These are phyloP conservation scores for Kewa caespitosa DNA, from an alignment of 179 eudicot species.

Conservation along the genomic window DNA sequence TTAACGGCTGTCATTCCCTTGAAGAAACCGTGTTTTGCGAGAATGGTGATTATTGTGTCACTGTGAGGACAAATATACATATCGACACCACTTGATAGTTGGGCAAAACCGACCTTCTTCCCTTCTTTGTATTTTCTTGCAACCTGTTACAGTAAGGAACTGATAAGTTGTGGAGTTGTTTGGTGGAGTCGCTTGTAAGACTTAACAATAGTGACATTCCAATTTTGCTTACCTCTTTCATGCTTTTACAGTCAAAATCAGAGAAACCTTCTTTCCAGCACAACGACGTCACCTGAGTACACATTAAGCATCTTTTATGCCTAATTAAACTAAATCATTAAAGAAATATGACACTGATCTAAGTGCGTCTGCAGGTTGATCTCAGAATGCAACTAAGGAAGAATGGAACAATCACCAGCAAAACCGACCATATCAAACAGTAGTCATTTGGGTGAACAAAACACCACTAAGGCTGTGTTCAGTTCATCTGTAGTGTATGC, in stretches of 20 bases:
- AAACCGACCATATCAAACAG: background rate
- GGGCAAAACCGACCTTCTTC: constrained; percentile 68
- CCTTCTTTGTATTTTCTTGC: constrained; percentile 58
- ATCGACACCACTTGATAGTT: constrained; percentile 54
- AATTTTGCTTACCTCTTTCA: constrained; percentile 54
- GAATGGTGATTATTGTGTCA: constrained; percentile 59
- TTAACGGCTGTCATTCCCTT: constrained; percentile 57
- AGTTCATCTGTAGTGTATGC: background rate
- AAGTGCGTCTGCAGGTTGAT: background rate
- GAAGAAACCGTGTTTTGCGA: constrained; percentile 71
- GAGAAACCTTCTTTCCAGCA: constrained; percentile 63
- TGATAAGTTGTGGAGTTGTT: background rate
- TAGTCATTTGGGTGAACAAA: background rate
- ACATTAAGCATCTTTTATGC: background rate
- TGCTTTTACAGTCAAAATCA: constrained; percentile 41
- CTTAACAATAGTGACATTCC: background rate
- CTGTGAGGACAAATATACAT: constrained; percentile 76
- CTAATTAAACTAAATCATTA: background rate
- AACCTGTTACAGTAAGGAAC: constrained; percentile 37
- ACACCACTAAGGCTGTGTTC: background rate
- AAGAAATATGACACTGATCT: background rate
- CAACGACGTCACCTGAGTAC: constrained; percentile 62
- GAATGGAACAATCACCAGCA: background rate
- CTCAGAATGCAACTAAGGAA: background rate
- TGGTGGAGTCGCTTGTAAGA: background rate